A percentile compares a stretch with the other conserved stretches of the same genome.
phyloP scores from a whole-genome alignment of 2,329 filamentous ascomycete genomes.

The Sclerotiophoma versabilis region DNA sequence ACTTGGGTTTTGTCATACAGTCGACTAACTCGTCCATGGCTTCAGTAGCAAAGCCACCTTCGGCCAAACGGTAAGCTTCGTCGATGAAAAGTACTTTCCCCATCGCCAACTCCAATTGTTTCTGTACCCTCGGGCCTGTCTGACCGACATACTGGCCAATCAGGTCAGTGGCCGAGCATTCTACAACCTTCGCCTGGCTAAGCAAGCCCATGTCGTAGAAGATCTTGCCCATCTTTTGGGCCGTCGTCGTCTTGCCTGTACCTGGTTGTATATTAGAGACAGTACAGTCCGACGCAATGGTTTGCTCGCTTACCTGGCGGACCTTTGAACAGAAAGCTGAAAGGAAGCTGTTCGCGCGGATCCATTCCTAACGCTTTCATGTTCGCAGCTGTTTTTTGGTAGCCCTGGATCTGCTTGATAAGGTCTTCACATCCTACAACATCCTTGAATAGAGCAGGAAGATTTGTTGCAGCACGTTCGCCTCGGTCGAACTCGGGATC shows the following conservation, averaged over 20 bases:
- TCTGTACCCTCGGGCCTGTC: constrained; percentile 70
- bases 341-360: constrained; percentile 65
- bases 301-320: constrained; percentile 59
- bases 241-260: constrained; percentile 77
- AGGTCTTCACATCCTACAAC: constrained; percentile 66
- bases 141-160: constrained; percentile 74
- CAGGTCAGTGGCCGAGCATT: constrained; percentile 72
- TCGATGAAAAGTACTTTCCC: constrained; percentile 75
- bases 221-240: constrained; percentile 75
- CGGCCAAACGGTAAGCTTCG: constrained; percentile 71
- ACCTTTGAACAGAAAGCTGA: constrained; percentile 74
- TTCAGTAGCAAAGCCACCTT: constrained; percentile 64
- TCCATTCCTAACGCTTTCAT: constrained; percentile 63
- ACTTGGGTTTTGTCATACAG: constrained; percentile 63
- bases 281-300: too few species aligned
- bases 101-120: constrained; percentile 66
- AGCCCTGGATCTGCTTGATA: constrained; percentile 61
- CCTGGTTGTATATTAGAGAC: constrained; percentile 44
- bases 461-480: constrained; percentile 55
- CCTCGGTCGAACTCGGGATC: constrained; percentile 66
- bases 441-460: constrained; percentile 63
- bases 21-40: constrained; percentile 62
- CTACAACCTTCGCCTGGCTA: constrained; percentile 64
- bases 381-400: constrained; percentile 60
- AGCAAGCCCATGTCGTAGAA: constrained; percentile 79